Percentiles rank a stretch among this genome's conserved stretches.
Evolutionary conservation across 2,329 filamentous ascomycete genomes (phyloP).

Genomic region (Fusarium zealandicum): DNA sequence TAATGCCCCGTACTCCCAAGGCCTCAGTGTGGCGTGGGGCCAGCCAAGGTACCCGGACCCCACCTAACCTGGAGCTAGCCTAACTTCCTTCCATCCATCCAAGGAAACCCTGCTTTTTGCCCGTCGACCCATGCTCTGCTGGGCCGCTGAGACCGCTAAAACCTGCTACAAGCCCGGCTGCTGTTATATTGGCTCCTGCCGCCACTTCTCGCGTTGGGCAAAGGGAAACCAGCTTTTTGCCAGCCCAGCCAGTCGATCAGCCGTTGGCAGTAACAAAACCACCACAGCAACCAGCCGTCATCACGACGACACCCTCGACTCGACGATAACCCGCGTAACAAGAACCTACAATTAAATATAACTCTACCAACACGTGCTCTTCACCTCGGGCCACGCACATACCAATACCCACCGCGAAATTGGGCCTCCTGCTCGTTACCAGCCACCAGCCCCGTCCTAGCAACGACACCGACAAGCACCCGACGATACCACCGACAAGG

Average conservation of each 20-base stretch:
- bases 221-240: conserved; percentile 26
- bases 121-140: conserved; percentile 17
- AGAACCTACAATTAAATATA: not conserved
- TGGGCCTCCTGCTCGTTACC: conserved; percentile 27
- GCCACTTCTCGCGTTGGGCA: conserved; percentile 24
- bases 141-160: conserved; percentile 33
- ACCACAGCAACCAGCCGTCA: conserved; percentile 15
- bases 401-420: conserved; percentile 31
- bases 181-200: conserved; percentile 35
- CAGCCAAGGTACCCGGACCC: conserved; percentile 15
- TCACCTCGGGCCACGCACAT: not conserved
- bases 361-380: not conserved
- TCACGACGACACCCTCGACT: conserved; percentile 5
- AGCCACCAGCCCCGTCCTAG: conserved; percentile 34
- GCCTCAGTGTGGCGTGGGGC: conserved; percentile 14
- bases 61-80: too few species aligned
- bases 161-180: conserved; percentile 27
- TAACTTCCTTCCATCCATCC: conserved; percentile 14
- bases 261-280: conserved; percentile 3
- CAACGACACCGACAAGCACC: conserved; percentile 33
- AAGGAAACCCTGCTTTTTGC: conserved; percentile 19
- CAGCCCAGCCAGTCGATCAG: conserved; percentile 2
- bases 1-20: conserved; percentile 3
- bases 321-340: not conserved
- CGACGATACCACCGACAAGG: conserved; percentile 26